Conservation (phyloP, 192 early-diverging fungal species). For the Backusella circina region DNA sequence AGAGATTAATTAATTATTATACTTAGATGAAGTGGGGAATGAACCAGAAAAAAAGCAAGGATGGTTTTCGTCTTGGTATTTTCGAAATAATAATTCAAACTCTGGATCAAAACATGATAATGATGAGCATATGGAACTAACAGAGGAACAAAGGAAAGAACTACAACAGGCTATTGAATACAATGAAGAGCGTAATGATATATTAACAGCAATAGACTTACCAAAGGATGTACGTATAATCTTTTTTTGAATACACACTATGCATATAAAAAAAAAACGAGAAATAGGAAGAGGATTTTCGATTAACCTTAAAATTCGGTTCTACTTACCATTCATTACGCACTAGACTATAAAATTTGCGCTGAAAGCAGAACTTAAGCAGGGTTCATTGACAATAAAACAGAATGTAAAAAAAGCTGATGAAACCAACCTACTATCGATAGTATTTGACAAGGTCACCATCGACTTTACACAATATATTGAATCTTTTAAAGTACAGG, state of each 20-base stretch:
- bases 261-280: neutral
- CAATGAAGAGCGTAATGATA: constrained; percentile 57
- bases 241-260: neutral
- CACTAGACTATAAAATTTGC: constrained; percentile 58
- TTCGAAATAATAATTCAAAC: neutral
- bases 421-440: constrained; percentile 35
- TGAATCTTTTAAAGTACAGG: constrained; percentile 46
- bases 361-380: constrained; percentile 58
- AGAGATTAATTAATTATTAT: neutral
- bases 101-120: neutral
- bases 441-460: constrained; percentile 62
- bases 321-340: neutral
- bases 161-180: constrained; percentile 80
- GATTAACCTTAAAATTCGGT: neutral
- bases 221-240: constrained; percentile 51
- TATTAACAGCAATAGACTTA: constrained; percentile 48
- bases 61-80: neutral
- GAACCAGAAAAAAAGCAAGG: neutral
- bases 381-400: constrained; percentile 77
- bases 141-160: constrained; percentile 70
- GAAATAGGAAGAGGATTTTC: neutral
- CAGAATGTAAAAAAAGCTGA: constrained; percentile 38
- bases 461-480: constrained; percentile 51
- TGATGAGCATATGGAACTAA: constrained; percentile 30
- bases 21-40: neutral